Evolutionary conservation across 1,284 basidiomycete genomes (phyloP), one percentile per base, ranked within the genome.

Genomic region (Apiotrichum domesticum): DNA sequence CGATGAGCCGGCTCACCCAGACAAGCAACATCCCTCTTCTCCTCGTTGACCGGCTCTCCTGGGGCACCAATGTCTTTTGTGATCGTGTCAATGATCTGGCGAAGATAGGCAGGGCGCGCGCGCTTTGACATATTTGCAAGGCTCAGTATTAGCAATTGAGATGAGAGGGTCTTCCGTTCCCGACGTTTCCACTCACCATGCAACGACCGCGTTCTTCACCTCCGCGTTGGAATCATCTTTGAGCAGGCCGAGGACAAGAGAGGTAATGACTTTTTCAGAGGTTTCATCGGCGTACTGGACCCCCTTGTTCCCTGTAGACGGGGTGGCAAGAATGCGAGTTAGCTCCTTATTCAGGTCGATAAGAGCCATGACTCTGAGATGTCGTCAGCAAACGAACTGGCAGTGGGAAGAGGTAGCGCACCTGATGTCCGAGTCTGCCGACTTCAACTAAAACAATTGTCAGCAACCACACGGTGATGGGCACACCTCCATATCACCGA

Each of bases 151-250:
- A 37, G 33, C 45, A 4, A 46, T 10, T 15, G 32, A 29, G 32
- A 13, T 10, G n/a, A 15, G 14, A 11, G 2, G 41, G 15, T n/a
- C 8, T 9, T 14, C 41, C 13, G n/a, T n/a, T 33, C n/a, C 34
- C 32, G 11, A 33, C 10, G 32, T 4, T 9, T 34, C 7, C 32
- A 63, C 62, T 66, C 66, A 90, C 94, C 90, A 93, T 79, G 92
- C 90, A 13, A 96, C 94, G 2, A 92, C 91, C 71, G 93, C 88
- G 73, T 97, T 97, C 81, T 98, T 98, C 63, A 98, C 96, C 78
- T 98, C 95, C 13, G 90, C 91, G 67, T 96, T 97, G 77, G 86
- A 13, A 13, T 39, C 86, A 78, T 98, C 96, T 69, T 90, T 86
- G 10, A 96, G 86, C 9, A 95, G 82, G 29, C 84, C 80, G 29